These are phyloP conservation scores for Plasmodium fragile DNA, from an alignment of 169 alveolate genomes.

Conservation along the genomic window DNA sequence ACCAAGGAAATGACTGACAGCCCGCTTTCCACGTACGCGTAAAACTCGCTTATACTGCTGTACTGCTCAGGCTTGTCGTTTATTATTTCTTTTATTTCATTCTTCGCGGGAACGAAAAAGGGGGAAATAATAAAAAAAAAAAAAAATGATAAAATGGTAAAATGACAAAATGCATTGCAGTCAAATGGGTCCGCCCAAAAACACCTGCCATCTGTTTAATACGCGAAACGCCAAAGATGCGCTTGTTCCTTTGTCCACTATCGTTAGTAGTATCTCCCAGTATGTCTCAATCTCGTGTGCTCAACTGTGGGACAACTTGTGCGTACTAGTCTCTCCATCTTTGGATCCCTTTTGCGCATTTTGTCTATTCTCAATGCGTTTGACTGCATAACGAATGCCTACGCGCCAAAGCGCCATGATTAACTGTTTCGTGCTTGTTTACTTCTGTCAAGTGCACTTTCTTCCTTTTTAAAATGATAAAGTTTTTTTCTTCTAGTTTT, in stretches of 20 bases:
- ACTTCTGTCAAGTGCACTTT: constrained; percentile 74
- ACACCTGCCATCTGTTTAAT: background rate
- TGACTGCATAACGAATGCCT: background rate
- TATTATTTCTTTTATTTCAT: constrained; percentile 48
- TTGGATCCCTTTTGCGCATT: background rate
- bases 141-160: background rate
- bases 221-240: background rate
- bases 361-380: background rate
- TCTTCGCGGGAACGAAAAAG: background rate
- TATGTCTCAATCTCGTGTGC: background rate
- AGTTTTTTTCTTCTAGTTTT: constrained; percentile 60
- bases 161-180: background rate
- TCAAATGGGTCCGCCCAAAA: background rate
- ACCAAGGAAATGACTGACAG: constrained; percentile 41
- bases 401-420: constrained; percentile 4
- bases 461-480: constrained; percentile 53
- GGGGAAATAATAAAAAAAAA: background rate
- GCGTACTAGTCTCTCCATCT: background rate
- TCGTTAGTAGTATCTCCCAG: background rate
- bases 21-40: constrained; percentile 74
- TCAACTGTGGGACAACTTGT: background rate
- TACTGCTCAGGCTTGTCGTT: constrained; percentile 56
- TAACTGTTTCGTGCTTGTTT: background rate
- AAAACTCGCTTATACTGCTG: constrained; percentile 35
- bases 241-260: background rate